phyloP scores from a whole-genome alignment of 2,329 filamentous ascomycete genomes.

The Biscogniauxia marginata region DNA sequence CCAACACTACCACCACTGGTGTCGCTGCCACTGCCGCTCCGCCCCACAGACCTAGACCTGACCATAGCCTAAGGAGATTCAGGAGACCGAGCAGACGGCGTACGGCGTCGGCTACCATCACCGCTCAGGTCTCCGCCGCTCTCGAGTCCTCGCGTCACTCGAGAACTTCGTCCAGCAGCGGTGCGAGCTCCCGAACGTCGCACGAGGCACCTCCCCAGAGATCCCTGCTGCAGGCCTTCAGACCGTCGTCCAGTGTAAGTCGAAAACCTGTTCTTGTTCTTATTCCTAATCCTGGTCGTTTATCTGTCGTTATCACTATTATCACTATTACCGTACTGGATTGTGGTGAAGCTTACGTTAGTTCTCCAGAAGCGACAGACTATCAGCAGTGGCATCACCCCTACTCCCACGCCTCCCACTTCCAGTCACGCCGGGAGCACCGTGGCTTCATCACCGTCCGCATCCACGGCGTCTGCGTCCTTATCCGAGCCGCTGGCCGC shows the following conservation, averaged over 20 bases:
- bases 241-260: constrained; percentile 1
- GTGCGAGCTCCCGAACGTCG: constrained; percentile 21
- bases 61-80: constrained; percentile 20
- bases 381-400: background rate
- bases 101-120: constrained; percentile 19
- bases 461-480: constrained; percentile 7
- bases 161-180: constrained; percentile 20
- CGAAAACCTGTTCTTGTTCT: background rate
- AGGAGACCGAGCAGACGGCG: constrained; percentile 24
- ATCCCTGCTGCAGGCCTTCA: constrained; percentile 1
- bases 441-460: constrained; percentile 8
- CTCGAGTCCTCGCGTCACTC: constrained; percentile 13
- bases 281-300: too few species aligned
- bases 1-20: background rate
- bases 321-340: too few species aligned
- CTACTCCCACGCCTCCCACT: background rate
- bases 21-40: background rate
- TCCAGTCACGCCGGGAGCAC: constrained; percentile 7
- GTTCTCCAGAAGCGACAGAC: background rate
- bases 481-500: constrained; percentile 13
- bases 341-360: too few species aligned
- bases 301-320: too few species aligned
- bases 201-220: constrained; percentile 11
- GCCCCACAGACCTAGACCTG: too few species aligned
- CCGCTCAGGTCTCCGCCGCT: background rate